These are phyloP conservation scores for Leersia perrieri DNA, from an alignment of 176 grass and related monocot species.

Conservation along the genomic window DNA sequence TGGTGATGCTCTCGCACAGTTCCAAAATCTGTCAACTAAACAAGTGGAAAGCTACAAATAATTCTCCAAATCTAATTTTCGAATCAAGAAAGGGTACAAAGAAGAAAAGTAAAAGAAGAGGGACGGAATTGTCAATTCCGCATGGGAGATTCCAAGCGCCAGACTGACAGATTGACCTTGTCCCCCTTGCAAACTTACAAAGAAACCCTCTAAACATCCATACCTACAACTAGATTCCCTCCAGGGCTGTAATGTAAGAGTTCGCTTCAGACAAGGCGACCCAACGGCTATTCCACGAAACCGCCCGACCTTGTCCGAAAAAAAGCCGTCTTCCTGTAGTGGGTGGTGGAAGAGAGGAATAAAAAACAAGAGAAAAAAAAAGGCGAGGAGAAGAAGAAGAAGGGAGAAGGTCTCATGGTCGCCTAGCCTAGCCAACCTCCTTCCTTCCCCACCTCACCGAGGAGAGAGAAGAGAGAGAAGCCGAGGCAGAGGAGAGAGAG, in stretches of 20 bases:
- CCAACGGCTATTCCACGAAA: not conserved
- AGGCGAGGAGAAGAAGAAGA: not conserved
- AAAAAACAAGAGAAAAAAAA: not conserved
- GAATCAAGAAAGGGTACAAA: not conserved
- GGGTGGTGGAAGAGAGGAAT: conserved; percentile 31
- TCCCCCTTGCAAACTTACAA: not conserved
- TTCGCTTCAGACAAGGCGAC: not conserved
- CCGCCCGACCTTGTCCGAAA: not conserved
- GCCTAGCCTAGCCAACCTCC: conserved; percentile 11
- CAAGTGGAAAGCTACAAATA: not conserved
- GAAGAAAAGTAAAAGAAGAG: not conserved
- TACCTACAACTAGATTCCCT: not conserved
- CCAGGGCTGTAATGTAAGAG: accelerated
- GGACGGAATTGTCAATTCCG: not conserved
- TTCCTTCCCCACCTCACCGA: conserved; percentile 27
- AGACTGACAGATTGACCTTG: conserved; percentile 43
- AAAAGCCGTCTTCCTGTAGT: not conserved
- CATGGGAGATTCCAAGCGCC: conserved; percentile 30
- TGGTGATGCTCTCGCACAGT: too few species aligned
- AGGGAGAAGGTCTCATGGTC: not conserved
- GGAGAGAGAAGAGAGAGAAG: not conserved
- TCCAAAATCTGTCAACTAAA: too few species aligned
- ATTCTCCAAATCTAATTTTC: not conserved
- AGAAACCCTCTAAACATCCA: accelerated
- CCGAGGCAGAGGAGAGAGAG: not conserved